Evolutionary conservation across 176 grass and related monocot species (phyloP), one percentile per base, ranked within the genome.

Genomic region (Lolium perenne): DNA sequence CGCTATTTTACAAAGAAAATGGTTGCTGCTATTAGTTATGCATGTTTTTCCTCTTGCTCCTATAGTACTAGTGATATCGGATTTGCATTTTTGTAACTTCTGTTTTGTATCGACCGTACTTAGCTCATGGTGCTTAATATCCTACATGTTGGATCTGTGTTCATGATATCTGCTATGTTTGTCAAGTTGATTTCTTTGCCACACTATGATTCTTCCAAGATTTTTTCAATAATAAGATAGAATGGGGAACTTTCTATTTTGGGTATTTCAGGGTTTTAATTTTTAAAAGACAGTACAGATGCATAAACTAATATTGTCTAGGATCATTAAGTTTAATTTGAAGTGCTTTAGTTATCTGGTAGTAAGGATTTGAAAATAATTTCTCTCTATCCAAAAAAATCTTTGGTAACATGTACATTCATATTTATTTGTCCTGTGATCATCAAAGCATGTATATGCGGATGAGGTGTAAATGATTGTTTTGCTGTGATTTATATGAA

Each of bases 21-120:
- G 71, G 9, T 71, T 8, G 8, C 60, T 40, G 55, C 14, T 77
- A 76, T 81, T 76, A 3, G 10, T 43, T 48, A 60, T 58, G 78
- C 63, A 62, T 38, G 40, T 22, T 79, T 74, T 84, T 23, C 65
- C 47, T 41, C 47, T 50, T 14, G 45, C 76, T 47, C 10, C 58
- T 87, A 16, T 47, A 74, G 26, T 87, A 78, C 69, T 55, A 84
- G 29, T 62, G 60, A 54, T 55, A 7, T 48, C 1, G 12, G 69
- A n/a, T 83, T 62, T 71, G 17, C 61, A 21, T 78, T 64, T 84
- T 67, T 45, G 47, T 77, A 85, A 68, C 63, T 88, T 88, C 51
- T 88, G 67, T 83, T 90, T 53, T 71, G 77, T 82, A 55, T 63
- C 45, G 71, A 51, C 46, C 46, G 23, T 70, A 56, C 43, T 74